Percentiles rank a stretch among this genome's conserved stretches.
These are phyloP conservation scores for Smittium mucronatum DNA, from an alignment of 371 early-diverging fungal genomes.

Conservation along the genomic window DNA sequence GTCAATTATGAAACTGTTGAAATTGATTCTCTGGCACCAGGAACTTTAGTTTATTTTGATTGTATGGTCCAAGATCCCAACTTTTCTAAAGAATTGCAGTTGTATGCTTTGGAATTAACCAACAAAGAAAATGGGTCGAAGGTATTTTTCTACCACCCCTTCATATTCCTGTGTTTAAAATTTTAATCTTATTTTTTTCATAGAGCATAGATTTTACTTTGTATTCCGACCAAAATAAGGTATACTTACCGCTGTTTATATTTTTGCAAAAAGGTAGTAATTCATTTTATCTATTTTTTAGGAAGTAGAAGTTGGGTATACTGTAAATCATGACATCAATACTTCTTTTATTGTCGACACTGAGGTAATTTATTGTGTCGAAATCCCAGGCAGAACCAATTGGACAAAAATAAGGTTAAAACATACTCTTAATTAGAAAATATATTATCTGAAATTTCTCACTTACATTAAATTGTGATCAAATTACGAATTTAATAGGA, in stretches of 20 bases:
- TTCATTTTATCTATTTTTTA: not conserved
- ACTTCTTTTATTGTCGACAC: not conserved
- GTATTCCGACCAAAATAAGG: conserved; percentile 3
- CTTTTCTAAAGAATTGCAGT: conserved; percentile 32
- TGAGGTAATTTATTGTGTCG: conserved; percentile 10
- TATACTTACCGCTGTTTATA: not conserved
- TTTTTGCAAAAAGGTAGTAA: not conserved
- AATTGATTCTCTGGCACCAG: conserved; percentile 9
- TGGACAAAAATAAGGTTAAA: conserved; percentile 3
- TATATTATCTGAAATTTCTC: too few relatives aligned
- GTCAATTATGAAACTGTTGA: conserved; percentile 2
- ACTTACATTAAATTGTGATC: too few relatives aligned
- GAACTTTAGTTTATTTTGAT: conserved; percentile 39
- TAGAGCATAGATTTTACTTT: conserved; percentile 8
- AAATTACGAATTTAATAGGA: too few relatives aligned
- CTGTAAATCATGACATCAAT: not conserved
- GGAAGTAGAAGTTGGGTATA: not conserved
- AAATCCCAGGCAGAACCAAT: conserved; percentile 9
- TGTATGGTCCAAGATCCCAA: conserved; percentile 50
- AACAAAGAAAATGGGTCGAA: conserved; percentile 5
- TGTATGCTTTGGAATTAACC: conserved; percentile 11
- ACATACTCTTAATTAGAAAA: too few relatives aligned
- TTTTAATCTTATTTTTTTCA: not conserved
- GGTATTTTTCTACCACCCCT: not conserved
- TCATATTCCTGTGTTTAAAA: not conserved